A percentile compares a stretch with the other conserved stretches of the same genome.
These are phyloP conservation scores for Mariannaea sp. DNA, from an alignment of 2,329 filamentous ascomycete genomes.

Conservation along the genomic window DNA sequence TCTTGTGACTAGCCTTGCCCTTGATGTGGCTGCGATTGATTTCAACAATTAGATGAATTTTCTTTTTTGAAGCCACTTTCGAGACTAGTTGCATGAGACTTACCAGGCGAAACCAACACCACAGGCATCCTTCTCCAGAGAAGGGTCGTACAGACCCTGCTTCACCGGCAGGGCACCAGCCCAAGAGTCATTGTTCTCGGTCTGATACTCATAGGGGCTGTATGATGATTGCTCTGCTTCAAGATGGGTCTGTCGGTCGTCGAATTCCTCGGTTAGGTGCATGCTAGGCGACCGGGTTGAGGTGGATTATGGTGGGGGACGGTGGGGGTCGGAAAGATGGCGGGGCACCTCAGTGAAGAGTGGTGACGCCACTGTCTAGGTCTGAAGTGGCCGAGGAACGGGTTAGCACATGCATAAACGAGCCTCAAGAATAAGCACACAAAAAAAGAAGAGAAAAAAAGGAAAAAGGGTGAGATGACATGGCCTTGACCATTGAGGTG, in stretches of 20 bases:
- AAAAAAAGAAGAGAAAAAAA: conserved; percentile 1
- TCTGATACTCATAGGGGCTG: conserved; percentile 82
- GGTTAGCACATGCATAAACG: conserved; percentile 30
- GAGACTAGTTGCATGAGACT: conserved; percentile 41
- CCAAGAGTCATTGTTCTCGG: conserved; percentile 85
- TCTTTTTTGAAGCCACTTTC: not conserved
- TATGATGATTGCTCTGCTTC: conserved; percentile 65
- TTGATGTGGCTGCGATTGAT: conserved; percentile 79
- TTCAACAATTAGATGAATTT: no score
- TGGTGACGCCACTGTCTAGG: conserved; percentile 34
- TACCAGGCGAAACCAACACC: conserved; percentile 99
- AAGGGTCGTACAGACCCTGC: conserved; percentile 97
- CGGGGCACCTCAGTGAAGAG: conserved; percentile 36
- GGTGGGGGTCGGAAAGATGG: conserved; percentile 31
- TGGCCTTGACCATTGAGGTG: no score
- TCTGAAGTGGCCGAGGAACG: conserved; percentile 24
- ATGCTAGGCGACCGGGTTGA: conserved; percentile 63
- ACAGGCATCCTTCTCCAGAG: conserved; percentile 97
- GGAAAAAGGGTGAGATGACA: not conserved
- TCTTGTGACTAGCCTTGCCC: conserved; percentile 96
- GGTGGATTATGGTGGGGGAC: conserved; percentile 35
- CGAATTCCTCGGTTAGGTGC: conserved; percentile 68
- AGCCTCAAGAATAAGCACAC: conserved; percentile 13
- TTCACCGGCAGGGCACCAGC: conserved; percentile 94
- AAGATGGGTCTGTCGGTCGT: conserved; percentile 68